Percentiles rank a stretch among this genome's conserved stretches.
Conservation (phyloP, 2,329 filamentous ascomycete genomes). For the Ophiostoma fasciatum region DNA sequence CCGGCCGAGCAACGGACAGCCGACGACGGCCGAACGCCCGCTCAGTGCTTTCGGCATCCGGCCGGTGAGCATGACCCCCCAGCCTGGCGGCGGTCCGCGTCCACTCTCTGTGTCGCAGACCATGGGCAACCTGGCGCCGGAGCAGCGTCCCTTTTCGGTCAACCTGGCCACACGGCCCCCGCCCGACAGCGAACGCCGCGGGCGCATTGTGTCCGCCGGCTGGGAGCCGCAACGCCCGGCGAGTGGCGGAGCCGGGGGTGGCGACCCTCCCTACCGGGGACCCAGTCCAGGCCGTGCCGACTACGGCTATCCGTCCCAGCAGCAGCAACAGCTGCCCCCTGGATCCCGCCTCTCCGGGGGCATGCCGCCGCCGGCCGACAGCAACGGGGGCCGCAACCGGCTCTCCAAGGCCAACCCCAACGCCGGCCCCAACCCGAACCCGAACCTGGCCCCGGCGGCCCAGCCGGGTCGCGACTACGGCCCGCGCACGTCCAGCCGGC, state of each 20-base stretch:
- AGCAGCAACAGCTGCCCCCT: slow-evolving; percentile 4
- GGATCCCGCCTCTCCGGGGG: slow-evolving; percentile 9
- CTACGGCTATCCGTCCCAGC: slow-evolving; percentile 2
- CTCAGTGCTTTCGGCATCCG: slow-evolving; percentile 40
- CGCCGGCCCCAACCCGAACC: slow-evolving; percentile 18
- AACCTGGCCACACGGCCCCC: slow-evolving; percentile 14
- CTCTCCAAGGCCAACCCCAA: slow-evolving; percentile 22
- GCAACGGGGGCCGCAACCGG: too few relatives aligned
- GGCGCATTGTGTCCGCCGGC: slow-evolving; percentile 27
- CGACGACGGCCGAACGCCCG: slow-evolving; percentile 28
- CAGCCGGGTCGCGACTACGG: slow-evolving; percentile 24
- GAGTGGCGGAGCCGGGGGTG: slow-evolving; percentile 10
- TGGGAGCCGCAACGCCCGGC: slow-evolving; percentile 28
- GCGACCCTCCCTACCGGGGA: slow-evolving; percentile 25
- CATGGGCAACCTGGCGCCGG: slow-evolving; percentile 25
- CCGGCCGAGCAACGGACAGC: slow-evolving; percentile 31
- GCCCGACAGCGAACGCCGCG: slow-evolving; percentile 24
- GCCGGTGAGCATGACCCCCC: slow-evolving; percentile 20
- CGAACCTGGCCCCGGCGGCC: slow-evolving; percentile 9
- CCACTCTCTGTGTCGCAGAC: slow-evolving; percentile 28
- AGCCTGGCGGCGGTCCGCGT: slow-evolving; percentile 10
- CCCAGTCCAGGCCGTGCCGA: slow-evolving; percentile 21
- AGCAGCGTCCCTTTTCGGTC: slow-evolving; percentile 20
- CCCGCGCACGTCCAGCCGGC: slow-evolving; percentile 21
- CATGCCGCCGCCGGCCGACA: slow-evolving; percentile 18